Evolutionary conservation across 371 early-diverging fungal genomes (phyloP).

Genomic region (Apophysomyces sp.): DNA sequence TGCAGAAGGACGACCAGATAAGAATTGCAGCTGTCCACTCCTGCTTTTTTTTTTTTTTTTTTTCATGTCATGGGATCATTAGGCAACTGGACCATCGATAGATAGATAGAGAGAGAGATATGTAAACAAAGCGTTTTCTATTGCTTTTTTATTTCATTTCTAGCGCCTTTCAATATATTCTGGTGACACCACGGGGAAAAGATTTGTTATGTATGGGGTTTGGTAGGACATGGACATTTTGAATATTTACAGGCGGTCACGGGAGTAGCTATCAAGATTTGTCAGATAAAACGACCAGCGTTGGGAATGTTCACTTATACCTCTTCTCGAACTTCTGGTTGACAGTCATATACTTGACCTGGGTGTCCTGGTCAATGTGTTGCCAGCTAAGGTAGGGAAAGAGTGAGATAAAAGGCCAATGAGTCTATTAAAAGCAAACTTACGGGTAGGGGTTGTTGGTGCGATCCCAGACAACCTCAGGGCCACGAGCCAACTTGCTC

Average conservation of each 20-base stretch:
- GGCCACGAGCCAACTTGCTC: constrained; percentile 49
- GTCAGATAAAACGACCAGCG: background rate
- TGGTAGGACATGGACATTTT: background rate
- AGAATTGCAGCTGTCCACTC: too few relatives aligned
- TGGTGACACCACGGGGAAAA: background rate
- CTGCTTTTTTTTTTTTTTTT: too few relatives aligned
- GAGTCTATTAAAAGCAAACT: constrained; percentile 7
- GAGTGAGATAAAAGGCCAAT: background rate
- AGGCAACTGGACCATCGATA: too few relatives aligned
- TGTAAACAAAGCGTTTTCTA: background rate
- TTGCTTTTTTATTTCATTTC: background rate
- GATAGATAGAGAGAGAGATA: background rate
- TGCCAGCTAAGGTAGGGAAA: constrained; percentile 28
- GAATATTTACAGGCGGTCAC: constrained; percentile 27
- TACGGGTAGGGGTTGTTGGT: constrained; percentile 53
- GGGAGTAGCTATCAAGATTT: constrained; percentile 19
- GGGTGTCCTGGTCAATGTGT: constrained; percentile 53
- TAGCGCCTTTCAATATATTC: background rate
- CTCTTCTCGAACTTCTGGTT: constrained; percentile 54
- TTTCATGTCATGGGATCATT: too few relatives aligned
- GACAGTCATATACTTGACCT: constrained; percentile 53
- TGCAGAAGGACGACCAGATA: too few relatives aligned
- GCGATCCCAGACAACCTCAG: constrained; percentile 57
- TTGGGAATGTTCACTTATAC: constrained; percentile 24
- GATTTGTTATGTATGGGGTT: background rate